Evolutionary conservation across 2,329 filamentous ascomycete genomes (phyloP).

Genomic region (Trichophyton mentagrophytes): DNA sequence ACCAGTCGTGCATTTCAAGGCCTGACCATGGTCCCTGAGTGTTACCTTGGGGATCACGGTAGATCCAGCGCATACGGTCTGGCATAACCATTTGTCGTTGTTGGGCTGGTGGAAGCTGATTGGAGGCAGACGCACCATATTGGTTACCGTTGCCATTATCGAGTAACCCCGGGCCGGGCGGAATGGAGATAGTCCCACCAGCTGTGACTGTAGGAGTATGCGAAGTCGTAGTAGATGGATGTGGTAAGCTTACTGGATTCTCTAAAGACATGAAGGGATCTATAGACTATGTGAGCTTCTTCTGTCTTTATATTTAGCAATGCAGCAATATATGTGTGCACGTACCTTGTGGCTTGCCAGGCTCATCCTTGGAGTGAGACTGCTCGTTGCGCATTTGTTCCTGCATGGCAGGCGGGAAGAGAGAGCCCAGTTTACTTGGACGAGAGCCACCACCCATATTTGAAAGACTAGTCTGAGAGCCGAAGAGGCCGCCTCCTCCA

Average conservation of each 20-base stretch:
- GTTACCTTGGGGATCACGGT: constrained; percentile 83
- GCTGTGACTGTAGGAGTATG: constrained; percentile 28
- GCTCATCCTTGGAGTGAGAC: constrained; percentile 52
- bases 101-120: constrained; percentile 55
- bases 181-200: constrained; percentile 18
- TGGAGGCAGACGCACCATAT: constrained; percentile 35
- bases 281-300: constrained; percentile 9
- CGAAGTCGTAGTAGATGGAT: constrained; percentile 21
- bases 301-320: neutral
- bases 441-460: constrained; percentile 57
- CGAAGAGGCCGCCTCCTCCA: constrained; percentile 46
- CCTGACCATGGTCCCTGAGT: constrained; percentile 92
- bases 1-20: constrained; percentile 99
- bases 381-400: constrained; percentile 63
- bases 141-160: constrained; percentile 25
- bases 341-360: constrained; percentile 45
- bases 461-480: constrained; percentile 42
- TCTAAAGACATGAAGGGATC: constrained; percentile 22
- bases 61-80: constrained; percentile 97
- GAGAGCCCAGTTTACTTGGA: constrained; percentile 67
- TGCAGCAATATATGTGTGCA: constrained; percentile 17
- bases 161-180: constrained; percentile 19
- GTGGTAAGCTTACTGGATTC: constrained; percentile 21
- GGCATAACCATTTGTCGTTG: constrained; percentile 96
- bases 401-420: constrained; percentile 84